Evolutionary conservation across 345 rosid species (phyloP).

Genomic region (Sisymbrium altissimum): DNA sequence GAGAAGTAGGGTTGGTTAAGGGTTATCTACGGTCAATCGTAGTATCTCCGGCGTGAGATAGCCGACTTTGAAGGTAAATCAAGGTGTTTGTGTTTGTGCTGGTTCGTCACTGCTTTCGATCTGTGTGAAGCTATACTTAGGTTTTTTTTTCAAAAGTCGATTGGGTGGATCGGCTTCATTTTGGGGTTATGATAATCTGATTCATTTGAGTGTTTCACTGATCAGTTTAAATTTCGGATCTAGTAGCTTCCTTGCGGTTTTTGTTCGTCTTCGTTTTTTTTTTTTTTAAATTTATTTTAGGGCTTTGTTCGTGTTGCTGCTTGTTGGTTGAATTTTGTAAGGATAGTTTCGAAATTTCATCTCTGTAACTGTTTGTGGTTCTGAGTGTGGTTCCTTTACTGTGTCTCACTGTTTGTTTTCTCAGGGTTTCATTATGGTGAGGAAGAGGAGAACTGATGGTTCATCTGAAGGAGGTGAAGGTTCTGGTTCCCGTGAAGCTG

Average conservation of each 20-base stretch:
- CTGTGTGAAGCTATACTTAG: neutral
- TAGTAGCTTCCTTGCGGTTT: neutral
- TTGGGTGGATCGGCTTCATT: conserved; percentile 17
- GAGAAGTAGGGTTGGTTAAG: conserved; percentile 21
- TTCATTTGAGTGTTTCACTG: neutral
- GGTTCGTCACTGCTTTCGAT: conserved; percentile 14
- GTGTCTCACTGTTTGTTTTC: neutral
- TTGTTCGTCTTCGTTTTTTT: conserved; percentile 1
- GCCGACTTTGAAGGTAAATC: conserved; percentile 5
- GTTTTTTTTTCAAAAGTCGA: conserved; percentile 7
- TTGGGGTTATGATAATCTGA: neutral
- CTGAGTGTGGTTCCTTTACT: neutral
- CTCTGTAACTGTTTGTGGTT: neutral
- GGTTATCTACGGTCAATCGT: neutral
- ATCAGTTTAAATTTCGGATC: conserved; percentile 18
- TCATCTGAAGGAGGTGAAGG: conserved; percentile 64
- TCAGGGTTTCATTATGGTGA: conserved; percentile 51
- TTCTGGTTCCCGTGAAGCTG: conserved; percentile 55
- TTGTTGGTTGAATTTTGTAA: neutral
- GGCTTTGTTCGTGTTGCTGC: neutral
- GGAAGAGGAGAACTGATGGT: conserved; percentile 69
- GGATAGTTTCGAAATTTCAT: neutral
- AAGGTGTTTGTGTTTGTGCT: neutral
- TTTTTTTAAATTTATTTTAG: too few species aligned
- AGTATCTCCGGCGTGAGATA: conserved; percentile 19